Percentiles rank a stretch among this genome's conserved stretches.
Conservation (phyloP, 352 stramenopile species). For the Pythium oligandrum region DNA sequence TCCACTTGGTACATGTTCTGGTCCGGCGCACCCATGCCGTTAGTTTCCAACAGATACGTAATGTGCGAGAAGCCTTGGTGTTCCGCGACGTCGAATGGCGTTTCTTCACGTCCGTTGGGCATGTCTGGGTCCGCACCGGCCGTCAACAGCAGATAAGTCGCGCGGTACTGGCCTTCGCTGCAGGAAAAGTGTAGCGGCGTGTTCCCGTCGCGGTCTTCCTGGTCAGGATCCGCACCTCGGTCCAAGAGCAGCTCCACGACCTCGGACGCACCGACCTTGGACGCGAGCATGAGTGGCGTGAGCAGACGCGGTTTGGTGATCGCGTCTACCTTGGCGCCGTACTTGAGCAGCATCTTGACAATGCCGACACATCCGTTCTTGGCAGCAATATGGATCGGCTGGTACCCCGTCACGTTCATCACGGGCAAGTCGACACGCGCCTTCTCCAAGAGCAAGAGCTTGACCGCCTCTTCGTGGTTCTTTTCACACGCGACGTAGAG, state of each 20-base stretch:
- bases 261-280: slow-evolving; percentile 41
- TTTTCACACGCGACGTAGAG: slow-evolving; percentile 60
- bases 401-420: slow-evolving; percentile 36
- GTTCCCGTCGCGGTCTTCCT: slow-evolving; percentile 75
- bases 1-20: slow-evolving; percentile 59
- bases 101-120: slow-evolving; percentile 76
- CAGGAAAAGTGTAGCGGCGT: slow-evolving; percentile 78
- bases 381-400: slow-evolving; percentile 56
- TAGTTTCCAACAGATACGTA: slow-evolving; percentile 76
- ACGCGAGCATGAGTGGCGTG: slow-evolving; percentile 73
- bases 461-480: slow-evolving; percentile 46
- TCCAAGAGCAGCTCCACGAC: slow-evolving; percentile 74
- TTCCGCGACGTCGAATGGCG: slow-evolving; percentile 73
- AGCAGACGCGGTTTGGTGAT: slow-evolving; percentile 33
- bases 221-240: slow-evolving; percentile 64
- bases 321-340: slow-evolving; percentile 45
- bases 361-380: slow-evolving; percentile 47
- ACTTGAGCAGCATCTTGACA: slow-evolving; percentile 36
- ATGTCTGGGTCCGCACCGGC: slow-evolving; percentile 80
- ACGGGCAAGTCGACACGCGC: slow-evolving; percentile 31
- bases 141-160: slow-evolving; percentile 76
- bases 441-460: slow-evolving; percentile 59
- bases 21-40: slow-evolving; percentile 50
- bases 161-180: slow-evolving; percentile 67
- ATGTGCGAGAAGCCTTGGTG: slow-evolving; percentile 62